A percentile compares a stretch with the other conserved stretches of the same genome.
These are phyloP conservation scores for Cutaneotrichosporon arboriforme DNA, from an alignment of 1,284 basidiomycete species.

Conservation along the genomic window DNA sequence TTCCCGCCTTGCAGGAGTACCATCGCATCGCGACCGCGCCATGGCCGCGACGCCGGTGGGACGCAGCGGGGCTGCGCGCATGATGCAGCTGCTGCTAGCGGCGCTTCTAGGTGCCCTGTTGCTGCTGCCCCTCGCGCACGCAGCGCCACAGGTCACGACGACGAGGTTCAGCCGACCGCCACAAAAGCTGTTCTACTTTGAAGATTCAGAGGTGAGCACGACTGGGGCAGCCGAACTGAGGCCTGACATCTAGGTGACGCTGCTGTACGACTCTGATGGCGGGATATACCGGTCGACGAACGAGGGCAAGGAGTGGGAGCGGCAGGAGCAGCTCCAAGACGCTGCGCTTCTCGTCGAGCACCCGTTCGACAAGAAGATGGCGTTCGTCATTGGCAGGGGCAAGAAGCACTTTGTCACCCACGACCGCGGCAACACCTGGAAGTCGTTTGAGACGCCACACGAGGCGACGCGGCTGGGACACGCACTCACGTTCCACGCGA, in stretches of 20 bases:
- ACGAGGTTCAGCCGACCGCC: slow-evolving; percentile 63
- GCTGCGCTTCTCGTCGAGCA: slow-evolving; percentile 76
- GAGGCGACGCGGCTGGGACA: slow-evolving; percentile 57
- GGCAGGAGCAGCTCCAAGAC: slow-evolving; percentile 60
- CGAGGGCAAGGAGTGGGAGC: slow-evolving; percentile 79
- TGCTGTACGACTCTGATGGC: slow-evolving; percentile 72
- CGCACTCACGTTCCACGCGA: slow-evolving; percentile 79
- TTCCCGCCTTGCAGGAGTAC: too few species aligned
- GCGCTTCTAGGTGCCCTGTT: neutral
- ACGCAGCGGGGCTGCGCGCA: neutral
- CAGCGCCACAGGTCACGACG: slow-evolving; percentile 18
- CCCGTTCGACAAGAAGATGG: slow-evolving; percentile 76
- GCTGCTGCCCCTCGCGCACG: slow-evolving; percentile 1
- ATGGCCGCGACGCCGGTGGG: neutral
- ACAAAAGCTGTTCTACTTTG: slow-evolving; percentile 81
- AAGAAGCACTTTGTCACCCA: slow-evolving; percentile 76
- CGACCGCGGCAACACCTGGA: slow-evolving; percentile 80
- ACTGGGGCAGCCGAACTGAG: neutral
- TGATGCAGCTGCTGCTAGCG: neutral
- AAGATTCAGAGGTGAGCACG: slow-evolving; percentile 68
- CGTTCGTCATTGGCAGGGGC: slow-evolving; percentile 69
- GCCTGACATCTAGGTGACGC: slow-evolving; percentile 55
- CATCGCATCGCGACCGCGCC: neutral
- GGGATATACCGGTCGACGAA: slow-evolving; percentile 76
- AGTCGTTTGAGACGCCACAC: slow-evolving; percentile 64